Conservation (phyloP, 208 protist species). For the Crithidia brevicula region DNA sequence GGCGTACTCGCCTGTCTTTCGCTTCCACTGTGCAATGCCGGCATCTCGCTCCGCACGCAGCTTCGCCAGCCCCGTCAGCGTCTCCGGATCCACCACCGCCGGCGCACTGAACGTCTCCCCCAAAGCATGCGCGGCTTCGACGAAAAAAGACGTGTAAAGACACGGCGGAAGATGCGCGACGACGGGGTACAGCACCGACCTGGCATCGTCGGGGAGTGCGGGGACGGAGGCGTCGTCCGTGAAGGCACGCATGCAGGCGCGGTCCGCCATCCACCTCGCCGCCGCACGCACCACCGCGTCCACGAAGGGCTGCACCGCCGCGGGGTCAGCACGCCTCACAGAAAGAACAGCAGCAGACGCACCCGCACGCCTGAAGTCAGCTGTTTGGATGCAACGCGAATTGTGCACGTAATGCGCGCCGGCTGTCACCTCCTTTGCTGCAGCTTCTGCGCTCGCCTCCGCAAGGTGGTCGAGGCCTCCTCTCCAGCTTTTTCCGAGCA, state of each 20-base stretch:
- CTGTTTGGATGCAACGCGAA: background rate
- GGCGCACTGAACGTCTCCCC: too few species aligned
- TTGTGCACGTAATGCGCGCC: slow-evolving; percentile 11
- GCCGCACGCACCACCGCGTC: slow-evolving; percentile 9
- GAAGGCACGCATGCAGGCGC: background rate
- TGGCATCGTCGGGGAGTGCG: slow-evolving; percentile 25
- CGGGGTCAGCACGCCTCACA: background rate
- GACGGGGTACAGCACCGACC: slow-evolving; percentile 19
- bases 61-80: slow-evolving; percentile 37
- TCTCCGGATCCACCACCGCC: slow-evolving; percentile 15
- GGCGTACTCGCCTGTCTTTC: slow-evolving; percentile 45
- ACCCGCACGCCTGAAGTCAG: background rate
- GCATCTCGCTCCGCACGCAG: slow-evolving; percentile 45
- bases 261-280: slow-evolving; percentile 15
- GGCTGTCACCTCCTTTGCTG: too few species aligned
- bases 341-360: background rate
- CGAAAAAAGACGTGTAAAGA: slow-evolving; percentile 31
- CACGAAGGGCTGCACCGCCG: background rate
- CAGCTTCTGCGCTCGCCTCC: background rate
- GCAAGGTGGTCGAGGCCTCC: too few species aligned
- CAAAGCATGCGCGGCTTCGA: background rate
- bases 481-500: slow-evolving; percentile 20
- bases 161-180: slow-evolving; percentile 8
- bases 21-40: slow-evolving; percentile 44
- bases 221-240: slow-evolving; percentile 33